Evolutionary conservation across 2,329 filamentous ascomycete species (phyloP), one percentile per base, ranked within the genome.

Genomic region (Delphinella strobiligena): DNA sequence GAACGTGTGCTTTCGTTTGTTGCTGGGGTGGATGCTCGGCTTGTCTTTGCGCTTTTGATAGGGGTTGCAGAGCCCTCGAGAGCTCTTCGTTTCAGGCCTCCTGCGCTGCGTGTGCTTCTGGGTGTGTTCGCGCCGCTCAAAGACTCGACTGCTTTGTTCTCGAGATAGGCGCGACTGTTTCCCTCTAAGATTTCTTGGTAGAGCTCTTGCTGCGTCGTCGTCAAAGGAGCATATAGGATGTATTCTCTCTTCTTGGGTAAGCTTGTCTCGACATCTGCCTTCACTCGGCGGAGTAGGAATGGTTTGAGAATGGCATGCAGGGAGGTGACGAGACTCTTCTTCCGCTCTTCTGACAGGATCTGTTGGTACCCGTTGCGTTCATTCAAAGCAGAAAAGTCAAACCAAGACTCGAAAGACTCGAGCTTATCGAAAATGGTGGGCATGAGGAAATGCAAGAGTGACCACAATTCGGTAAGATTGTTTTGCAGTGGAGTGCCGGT

Each of bases 171-270:
- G 14, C 68, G 60, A 45, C 66, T 69, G n/a, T 65, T 67, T 17
- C 68, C 67, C 39, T 69, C 63, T 1, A 71, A 52, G 24, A 89
- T 94, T 12, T 82, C 74, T 19, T 88, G 74, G 54, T 98, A 98
- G 0, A 98, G 62, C 41, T 95, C 89, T 2, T 87, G 85, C 55
- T 98, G 91, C 49, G 91, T 86, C 17, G 78, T 74, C 0, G 87
- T 94, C 62, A 98, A 77, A 0, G 91, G 91, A 0, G 91, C 91
- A 52, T 91, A 96, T 0, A 98, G 66, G 3, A 98, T 83, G 49
- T 98, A 98, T 58, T 98, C 91, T 19, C 91, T 76, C 66, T 98
- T 98, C 61, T 89, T 93, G 0, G 91, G 91, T n/a, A 98, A 69
- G 35, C 86, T 75, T 2, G 80, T 80, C 40, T 93, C 89, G 0